Percentiles rank a stretch among this genome's conserved stretches.
Evolutionary conservation across 768 basidiomycete genomes (phyloP).

Genomic region (Tulasnella calospora): DNA sequence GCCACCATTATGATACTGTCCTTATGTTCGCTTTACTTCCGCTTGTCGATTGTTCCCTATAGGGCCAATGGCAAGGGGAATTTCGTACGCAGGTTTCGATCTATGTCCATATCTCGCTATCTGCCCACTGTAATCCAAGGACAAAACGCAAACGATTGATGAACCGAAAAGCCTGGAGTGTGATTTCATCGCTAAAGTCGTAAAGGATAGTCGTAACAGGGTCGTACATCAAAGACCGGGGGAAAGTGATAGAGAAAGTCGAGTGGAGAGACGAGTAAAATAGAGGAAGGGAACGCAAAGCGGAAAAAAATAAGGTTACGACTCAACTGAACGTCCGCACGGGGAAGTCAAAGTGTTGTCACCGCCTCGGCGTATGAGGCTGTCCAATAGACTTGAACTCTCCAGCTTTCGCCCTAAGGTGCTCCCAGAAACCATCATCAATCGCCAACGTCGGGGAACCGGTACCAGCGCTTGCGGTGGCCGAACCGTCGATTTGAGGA

Average conservation of each 20-base stretch:
- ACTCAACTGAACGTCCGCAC: neutral
- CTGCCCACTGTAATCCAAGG: neutral
- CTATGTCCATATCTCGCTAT: neutral
- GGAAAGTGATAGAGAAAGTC: neutral
- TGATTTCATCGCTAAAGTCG: neutral
- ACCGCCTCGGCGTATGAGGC: neutral
- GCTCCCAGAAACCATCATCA: conserved; percentile 10
- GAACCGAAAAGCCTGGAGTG: neutral
- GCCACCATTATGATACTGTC: neutral
- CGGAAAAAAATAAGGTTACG: neutral
- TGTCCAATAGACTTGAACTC: neutral
- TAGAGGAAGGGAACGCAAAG: neutral
- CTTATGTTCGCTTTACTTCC: neutral
- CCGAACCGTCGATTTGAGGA: neutral
- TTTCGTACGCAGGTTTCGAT: neutral
- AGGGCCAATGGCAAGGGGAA: neutral
- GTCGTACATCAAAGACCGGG: neutral
- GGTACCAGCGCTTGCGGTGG: neutral
- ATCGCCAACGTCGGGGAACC: neutral
- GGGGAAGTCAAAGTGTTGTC: neutral
- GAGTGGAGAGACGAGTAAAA: neutral
- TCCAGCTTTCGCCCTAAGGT: neutral
- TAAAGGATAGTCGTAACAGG: neutral
- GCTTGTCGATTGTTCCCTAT: neutral
- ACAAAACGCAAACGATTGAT: neutral